phyloP scores from a whole-genome alignment of 2,329 filamentous ascomycete genomes.

The Paracoccidioides lutzii region DNA sequence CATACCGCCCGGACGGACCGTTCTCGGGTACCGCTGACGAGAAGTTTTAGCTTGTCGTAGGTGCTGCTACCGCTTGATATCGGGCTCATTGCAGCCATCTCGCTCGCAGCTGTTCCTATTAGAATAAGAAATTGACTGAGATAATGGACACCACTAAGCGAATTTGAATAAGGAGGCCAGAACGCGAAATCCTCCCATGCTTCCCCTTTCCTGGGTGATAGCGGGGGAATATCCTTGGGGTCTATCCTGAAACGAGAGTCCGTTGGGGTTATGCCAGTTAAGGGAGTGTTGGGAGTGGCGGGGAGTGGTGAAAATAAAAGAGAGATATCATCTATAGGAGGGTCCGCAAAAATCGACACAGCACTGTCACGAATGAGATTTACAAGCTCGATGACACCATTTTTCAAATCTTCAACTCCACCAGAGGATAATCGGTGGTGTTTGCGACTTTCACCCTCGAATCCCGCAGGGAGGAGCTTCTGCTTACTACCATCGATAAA shows the following conservation, averaged over 20 bases:
- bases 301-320: slow-evolving; percentile 69
- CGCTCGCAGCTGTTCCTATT: slow-evolving; percentile 74
- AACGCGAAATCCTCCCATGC: slow-evolving; percentile 90
- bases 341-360: slow-evolving; percentile 69
- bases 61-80: slow-evolving; percentile 45
- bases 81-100: slow-evolving; percentile 64
- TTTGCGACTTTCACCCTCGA: slow-evolving; percentile 64
- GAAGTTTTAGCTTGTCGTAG: slow-evolving; percentile 57
- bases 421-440: slow-evolving; percentile 69
- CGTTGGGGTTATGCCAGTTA: slow-evolving; percentile 41
- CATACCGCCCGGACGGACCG: slow-evolving; percentile 75
- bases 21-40: slow-evolving; percentile 70
- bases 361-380: slow-evolving; percentile 69
- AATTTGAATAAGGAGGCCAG: slow-evolving; percentile 89
- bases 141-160: slow-evolving; percentile 82
- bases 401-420: slow-evolving; percentile 58
- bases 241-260: slow-evolving; percentile 73
- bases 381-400: slow-evolving; percentile 69
- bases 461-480: slow-evolving; percentile 61
- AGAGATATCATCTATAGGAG: slow-evolving; percentile 83
- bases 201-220: slow-evolving; percentile 66
- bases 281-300: slow-evolving; percentile 53
- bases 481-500: slow-evolving; percentile 84
- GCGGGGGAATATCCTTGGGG: slow-evolving; percentile 59
- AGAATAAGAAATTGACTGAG: slow-evolving; percentile 68